These are phyloP conservation scores for Luvunga scandens DNA, from an alignment of 345 rosid species.

Conservation along the genomic window DNA sequence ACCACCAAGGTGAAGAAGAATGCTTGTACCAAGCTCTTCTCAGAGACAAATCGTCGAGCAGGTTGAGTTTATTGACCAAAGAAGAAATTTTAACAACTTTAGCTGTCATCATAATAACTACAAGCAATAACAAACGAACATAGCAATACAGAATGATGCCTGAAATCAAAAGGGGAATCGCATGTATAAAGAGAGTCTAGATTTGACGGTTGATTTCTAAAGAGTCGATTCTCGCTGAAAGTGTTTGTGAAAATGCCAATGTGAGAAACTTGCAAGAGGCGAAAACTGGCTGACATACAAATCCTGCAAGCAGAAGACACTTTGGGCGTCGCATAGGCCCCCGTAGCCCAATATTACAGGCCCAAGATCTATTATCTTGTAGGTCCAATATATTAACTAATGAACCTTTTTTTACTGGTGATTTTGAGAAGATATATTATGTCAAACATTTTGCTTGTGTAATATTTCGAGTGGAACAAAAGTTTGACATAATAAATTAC, in stretches of 20 bases:
- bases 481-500: too few species aligned
- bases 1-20: slow-evolving; percentile 21
- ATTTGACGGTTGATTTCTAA: neutral
- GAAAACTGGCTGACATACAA: too few species aligned
- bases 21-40: slow-evolving; percentile 24
- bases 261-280: neutral
- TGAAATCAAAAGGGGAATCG: neutral
- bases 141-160: neutral
- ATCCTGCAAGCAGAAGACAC: neutral
- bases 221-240: neutral
- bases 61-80: slow-evolving; percentile 15
- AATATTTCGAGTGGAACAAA: too few species aligned
- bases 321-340: neutral
- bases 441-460: too few species aligned
- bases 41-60: slow-evolving; percentile 45
- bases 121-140: neutral
- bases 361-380: neutral
- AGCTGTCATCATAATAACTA: slow-evolving; percentile 6
- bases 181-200: neutral
- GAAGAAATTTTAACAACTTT: neutral
- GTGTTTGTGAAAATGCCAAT: neutral
- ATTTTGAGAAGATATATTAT: too few species aligned
- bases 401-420: too few species aligned
- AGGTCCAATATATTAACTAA: too few species aligned
- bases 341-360: neutral